Percentiles rank a stretch among this genome's conserved stretches.
Conservation (phyloP, 345 rosid species). For the Corchorus capsularis region DNA sequence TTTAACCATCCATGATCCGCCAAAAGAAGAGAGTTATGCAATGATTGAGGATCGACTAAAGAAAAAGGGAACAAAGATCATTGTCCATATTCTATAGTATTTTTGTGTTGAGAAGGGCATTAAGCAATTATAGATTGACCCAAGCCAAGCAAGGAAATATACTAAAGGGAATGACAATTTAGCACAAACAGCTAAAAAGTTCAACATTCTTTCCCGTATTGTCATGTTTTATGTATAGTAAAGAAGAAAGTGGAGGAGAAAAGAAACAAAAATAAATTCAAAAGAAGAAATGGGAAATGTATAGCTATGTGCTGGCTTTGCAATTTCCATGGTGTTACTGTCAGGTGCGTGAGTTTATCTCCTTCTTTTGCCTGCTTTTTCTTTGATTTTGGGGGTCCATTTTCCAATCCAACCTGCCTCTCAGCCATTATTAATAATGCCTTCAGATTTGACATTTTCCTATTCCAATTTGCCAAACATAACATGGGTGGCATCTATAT, state of each 20-base stretch:
- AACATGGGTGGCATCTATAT: not conserved
- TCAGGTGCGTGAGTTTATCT: conserved; percentile 2
- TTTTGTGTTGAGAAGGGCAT: not conserved
- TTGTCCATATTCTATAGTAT: not conserved
- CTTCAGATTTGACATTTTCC: conserved; percentile 3
- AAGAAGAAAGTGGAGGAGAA: not conserved
- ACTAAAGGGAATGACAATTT: not conserved
- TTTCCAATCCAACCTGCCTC: conserved; percentile 1
- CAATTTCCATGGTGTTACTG: conserved; percentile 17
- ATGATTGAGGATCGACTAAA: too few relatives aligned
- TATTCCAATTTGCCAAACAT: conserved; percentile 7
- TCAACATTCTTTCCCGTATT: not conserved
- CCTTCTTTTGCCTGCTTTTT: not conserved
- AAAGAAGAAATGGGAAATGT: not conserved
- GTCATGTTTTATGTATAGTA: conserved; percentile 6
- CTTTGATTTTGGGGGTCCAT: conserved; percentile 10
- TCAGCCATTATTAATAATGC: not conserved
- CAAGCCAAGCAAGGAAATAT: not conserved
- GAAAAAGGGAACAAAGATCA: not conserved
- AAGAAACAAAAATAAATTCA: not conserved
- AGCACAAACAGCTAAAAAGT: not conserved
- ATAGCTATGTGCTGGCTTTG: conserved; percentile 2
- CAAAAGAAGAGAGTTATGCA: too few relatives aligned
- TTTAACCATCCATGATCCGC: too few relatives aligned
- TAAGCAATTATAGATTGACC: not conserved